Percentiles rank a stretch among this genome's conserved stretches.
These are phyloP conservation scores for Murraya koenigii DNA, from an alignment of 345 rosid species.

Conservation along the genomic window DNA sequence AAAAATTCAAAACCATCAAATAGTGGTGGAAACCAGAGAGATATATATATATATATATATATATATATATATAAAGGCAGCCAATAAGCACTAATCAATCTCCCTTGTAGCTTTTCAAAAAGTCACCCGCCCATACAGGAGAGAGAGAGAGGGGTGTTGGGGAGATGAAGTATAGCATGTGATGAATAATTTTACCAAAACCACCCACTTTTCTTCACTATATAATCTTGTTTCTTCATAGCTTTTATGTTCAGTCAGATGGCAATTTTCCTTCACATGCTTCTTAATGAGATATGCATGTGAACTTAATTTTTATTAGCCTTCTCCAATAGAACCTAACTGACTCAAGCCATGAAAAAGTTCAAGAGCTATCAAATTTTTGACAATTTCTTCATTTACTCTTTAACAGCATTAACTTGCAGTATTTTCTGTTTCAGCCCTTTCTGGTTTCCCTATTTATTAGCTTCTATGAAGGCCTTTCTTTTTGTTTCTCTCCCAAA, in stretches of 20 bases:
- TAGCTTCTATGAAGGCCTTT: slow-evolving; percentile 23
- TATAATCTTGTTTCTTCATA: slow-evolving; percentile 17
- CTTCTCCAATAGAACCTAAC: slow-evolving; percentile 19
- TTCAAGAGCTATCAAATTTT: slow-evolving; percentile 30
- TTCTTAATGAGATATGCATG: slow-evolving; percentile 12
- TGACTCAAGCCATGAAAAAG: slow-evolving; percentile 31
- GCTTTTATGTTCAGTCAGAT: slow-evolving; percentile 33
- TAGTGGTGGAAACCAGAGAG: slow-evolving; percentile 6
- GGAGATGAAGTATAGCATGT: background rate
- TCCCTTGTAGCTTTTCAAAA: slow-evolving; percentile 25
- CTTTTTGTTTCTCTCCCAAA: slow-evolving; percentile 31
- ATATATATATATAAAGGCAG: no score
- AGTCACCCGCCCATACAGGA: slow-evolving; percentile 18
- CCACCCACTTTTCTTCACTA: slow-evolving; percentile 17
- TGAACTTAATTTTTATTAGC: slow-evolving; percentile 7
- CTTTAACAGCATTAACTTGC: slow-evolving; percentile 26
- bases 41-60: no score
- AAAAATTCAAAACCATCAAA: background rate
- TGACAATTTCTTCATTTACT: slow-evolving; percentile 25
- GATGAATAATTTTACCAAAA: slow-evolving; percentile 17
- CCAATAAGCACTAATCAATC: slow-evolving; percentile 20
- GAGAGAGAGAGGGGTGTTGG: no score
- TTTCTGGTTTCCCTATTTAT: slow-evolving; percentile 35
- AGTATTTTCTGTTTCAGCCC: slow-evolving; percentile 37
- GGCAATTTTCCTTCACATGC: slow-evolving; percentile 5